These are phyloP conservation scores for Trametes villosa DNA, from an alignment of 768 basidiomycete genomes.

Conservation along the genomic window DNA sequence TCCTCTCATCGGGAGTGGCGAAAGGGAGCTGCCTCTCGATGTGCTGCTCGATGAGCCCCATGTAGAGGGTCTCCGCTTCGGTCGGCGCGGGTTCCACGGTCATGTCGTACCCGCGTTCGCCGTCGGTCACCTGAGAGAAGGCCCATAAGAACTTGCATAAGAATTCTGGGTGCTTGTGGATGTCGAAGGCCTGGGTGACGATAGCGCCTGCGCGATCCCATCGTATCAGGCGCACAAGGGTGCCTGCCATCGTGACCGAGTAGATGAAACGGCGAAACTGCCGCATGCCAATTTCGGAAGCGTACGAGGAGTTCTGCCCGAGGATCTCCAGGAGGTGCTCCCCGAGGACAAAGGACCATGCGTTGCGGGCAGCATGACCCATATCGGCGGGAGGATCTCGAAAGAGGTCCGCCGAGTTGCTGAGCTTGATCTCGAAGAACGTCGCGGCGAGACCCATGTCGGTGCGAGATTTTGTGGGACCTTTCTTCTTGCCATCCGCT, in stretches of 20 bases:
- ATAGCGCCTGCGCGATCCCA: slow-evolving; percentile 40
- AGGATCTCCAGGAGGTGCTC: background rate
- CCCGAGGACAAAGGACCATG: background rate
- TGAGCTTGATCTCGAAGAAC: slow-evolving; percentile 16
- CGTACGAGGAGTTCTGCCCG: slow-evolving; percentile 4
- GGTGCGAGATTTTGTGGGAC: background rate
- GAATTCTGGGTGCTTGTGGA: slow-evolving; percentile 17
- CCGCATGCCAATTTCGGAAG: slow-evolving; percentile 15
- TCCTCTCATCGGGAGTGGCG: background rate
- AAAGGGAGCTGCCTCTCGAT: background rate
- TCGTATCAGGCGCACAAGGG: slow-evolving; percentile 35
- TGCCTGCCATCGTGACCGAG: slow-evolving; percentile 33
- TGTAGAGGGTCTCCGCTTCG: background rate
- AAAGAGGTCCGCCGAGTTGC: slow-evolving; percentile 6
- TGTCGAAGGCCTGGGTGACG: slow-evolving; percentile 35
- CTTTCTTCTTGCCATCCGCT: background rate
- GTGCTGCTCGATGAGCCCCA: background rate
- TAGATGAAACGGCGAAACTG: slow-evolving; percentile 38
- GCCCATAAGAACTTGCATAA: slow-evolving; percentile 39
- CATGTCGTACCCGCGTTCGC: slow-evolving; percentile 34
- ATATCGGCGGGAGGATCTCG: background rate
- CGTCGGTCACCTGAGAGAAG: slow-evolving; percentile 24
- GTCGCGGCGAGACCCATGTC: slow-evolving; percentile 14
- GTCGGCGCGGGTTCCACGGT: slow-evolving; percentile 3
- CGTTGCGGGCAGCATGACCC: background rate